Evolutionary conservation across 2,329 filamentous ascomycete genomes (phyloP).

Genomic region (Hymenotorrendiella dingleyae): DNA sequence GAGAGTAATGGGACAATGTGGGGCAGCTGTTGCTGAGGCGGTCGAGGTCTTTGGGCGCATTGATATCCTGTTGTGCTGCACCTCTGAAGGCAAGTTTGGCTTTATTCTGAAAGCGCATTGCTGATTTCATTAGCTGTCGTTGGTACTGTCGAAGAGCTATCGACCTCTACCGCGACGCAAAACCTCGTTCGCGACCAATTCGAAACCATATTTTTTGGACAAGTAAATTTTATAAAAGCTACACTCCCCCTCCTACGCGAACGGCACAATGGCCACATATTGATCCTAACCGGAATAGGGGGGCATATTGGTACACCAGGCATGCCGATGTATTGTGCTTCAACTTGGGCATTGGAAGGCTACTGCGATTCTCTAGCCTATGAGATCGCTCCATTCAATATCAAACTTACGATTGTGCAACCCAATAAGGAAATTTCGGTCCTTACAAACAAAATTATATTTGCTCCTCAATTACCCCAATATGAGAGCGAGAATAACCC

Average conservation of each 20-base stretch:
- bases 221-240: conserved; percentile 93
- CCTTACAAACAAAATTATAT: conserved; percentile 79
- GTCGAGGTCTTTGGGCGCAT: conserved; percentile 78
- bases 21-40: conserved; percentile 79
- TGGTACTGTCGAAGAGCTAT: conserved; percentile 85
- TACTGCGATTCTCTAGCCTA: conserved; percentile 95
- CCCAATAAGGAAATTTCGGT: conserved; percentile 88
- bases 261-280: conserved; percentile 81
- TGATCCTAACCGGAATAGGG: conserved; percentile 83
- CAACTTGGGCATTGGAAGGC: conserved; percentile 91
- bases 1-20: conserved; percentile 34
- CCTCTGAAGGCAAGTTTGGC: conserved; percentile 62
- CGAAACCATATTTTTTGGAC: conserved; percentile 90
- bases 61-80: conserved; percentile 86
- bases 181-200: conserved; percentile 87
- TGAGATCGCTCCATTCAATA: conserved; percentile 93
- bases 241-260: conserved; percentile 72
- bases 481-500: conserved; percentile 65
- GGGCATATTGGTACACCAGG: conserved; percentile 91
- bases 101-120: not conserved
- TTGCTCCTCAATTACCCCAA: conserved; percentile 69
- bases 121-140: conserved; percentile 58
- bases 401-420: conserved; percentile 93
- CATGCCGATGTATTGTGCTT: conserved; percentile 83
- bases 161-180: conserved; percentile 63